Evolutionary conservation across 345 rosid species (phyloP).

Genomic region (Arabis hirsuta): DNA sequence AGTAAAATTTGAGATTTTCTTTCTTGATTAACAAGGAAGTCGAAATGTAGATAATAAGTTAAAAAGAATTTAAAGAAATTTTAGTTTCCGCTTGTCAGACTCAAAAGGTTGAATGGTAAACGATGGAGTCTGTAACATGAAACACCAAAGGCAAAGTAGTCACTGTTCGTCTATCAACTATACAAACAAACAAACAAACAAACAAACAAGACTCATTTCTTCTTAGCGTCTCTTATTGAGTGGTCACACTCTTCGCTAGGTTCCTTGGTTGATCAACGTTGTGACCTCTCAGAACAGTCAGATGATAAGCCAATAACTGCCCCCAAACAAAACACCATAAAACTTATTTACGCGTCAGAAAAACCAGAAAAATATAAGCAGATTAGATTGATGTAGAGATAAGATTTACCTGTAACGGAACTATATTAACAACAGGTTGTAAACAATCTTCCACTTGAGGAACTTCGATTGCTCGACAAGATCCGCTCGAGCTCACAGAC

Average conservation of each 20-base stretch:
- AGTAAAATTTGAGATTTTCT: not conserved
- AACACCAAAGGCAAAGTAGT: not conserved
- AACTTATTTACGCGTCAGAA: not conserved
- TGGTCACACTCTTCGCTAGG: constrained; percentile 88
- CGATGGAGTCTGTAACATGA: constrained; percentile 2
- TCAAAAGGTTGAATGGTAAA: constrained; percentile 1
- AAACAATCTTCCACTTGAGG: constrained; percentile 95
- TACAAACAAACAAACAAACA: constrained; percentile 15
- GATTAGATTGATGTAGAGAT: constrained; percentile 13
- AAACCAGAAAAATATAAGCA: not conserved
- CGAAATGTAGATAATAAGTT: not conserved
- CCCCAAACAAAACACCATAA: constrained; percentile 14
- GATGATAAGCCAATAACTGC: constrained; percentile 89
- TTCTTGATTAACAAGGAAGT: not conserved
- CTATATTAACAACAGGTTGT: constrained; percentile 83
- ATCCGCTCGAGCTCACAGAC: constrained; percentile 69
- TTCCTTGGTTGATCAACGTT: constrained; percentile 95
- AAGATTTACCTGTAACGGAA: constrained; percentile 76
- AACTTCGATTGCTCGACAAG: constrained; percentile 79
- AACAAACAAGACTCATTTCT: constrained; percentile 20
- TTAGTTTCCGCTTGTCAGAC: constrained; percentile 22
- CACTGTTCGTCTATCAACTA: too few species aligned
- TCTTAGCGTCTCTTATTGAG: constrained; percentile 49
- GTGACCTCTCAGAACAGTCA: constrained; percentile 79
- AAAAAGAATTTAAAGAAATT: not conserved